Conservation (phyloP, 225 moss, liverwort and hornwort genomes). For the Bryoerythrophyllum caledonicum region DNA sequence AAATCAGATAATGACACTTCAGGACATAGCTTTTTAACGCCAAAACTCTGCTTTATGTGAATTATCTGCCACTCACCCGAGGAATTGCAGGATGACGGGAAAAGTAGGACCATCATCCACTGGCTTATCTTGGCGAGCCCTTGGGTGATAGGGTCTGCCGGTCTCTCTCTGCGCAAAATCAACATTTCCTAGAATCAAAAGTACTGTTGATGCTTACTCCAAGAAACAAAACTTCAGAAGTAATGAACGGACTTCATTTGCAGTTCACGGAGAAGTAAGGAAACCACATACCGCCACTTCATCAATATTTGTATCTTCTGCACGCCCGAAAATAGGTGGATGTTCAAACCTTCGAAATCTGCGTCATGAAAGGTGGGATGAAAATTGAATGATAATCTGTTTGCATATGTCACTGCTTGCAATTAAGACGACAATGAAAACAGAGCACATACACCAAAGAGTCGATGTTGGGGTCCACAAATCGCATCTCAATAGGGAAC, state of each 20-base stretch:
- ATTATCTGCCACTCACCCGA: conserved; percentile 58
- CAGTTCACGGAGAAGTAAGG: conserved; percentile 8
- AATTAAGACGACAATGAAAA: conserved; percentile 7
- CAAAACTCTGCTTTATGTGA: conserved; percentile 10
- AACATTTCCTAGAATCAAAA: conserved; percentile 2
- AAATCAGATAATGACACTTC: too few species aligned
- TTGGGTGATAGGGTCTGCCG: conserved; percentile 79
- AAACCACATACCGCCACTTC: conserved; percentile 82
- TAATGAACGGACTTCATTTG: conserved; percentile 4
- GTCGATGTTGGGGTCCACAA: conserved; percentile 95
- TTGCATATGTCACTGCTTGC: not conserved
- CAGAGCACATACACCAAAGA: conserved; percentile 65
- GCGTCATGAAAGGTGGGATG: conserved; percentile 30
- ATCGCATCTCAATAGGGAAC: conserved; percentile 91
- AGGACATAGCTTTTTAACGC: not conserved
- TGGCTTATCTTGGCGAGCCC: conserved; percentile 57
- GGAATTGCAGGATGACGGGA: conserved; percentile 82
- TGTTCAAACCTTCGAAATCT: conserved; percentile 82
- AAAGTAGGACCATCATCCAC: conserved; percentile 37
- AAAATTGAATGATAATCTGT: conserved; percentile 9
- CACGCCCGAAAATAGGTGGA: conserved; percentile 92
- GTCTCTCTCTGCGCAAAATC: conserved; percentile 77
- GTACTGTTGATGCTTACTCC: not conserved
- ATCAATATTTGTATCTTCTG: conserved; percentile 80
- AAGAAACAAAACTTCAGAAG: not conserved